phyloP scores from a whole-genome alignment of 148 eudicot genomes.

The Euryodendron excelsum region DNA sequence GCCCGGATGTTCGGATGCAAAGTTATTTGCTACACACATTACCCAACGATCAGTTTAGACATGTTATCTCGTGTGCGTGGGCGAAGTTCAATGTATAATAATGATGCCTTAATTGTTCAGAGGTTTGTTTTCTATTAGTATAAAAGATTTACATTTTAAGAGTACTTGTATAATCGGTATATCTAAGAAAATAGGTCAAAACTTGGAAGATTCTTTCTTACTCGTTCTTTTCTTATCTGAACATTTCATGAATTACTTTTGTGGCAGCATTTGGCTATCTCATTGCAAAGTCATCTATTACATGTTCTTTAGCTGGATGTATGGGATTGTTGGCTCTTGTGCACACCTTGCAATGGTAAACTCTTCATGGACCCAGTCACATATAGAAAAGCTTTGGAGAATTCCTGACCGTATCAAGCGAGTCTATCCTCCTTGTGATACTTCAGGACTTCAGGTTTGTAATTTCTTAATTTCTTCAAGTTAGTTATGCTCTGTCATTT shows the following conservation, averaged over 20 bases:
- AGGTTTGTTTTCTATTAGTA: constrained; percentile 50
- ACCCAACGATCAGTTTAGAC: constrained; percentile 95
- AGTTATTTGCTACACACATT: constrained; percentile 92
- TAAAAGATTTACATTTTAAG: background rate
- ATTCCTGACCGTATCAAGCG: constrained; percentile 62
- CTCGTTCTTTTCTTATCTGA: constrained; percentile 9
- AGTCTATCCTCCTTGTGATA: constrained; percentile 98
- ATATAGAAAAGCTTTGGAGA: constrained; percentile 86
- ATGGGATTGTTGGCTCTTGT: constrained; percentile 86
- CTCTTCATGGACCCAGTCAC: constrained; percentile 92
- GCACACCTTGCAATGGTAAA: constrained; percentile 93
- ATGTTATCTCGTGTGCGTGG: constrained; percentile 85
- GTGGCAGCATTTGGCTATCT: constrained; percentile 73
- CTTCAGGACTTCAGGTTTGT: constrained; percentile 87
- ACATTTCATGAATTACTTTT: constrained; percentile 11
- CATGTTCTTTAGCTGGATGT: constrained; percentile 80
- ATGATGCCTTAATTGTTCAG: constrained; percentile 64
- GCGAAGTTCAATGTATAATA: constrained; percentile 84
- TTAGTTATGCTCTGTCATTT: background rate
- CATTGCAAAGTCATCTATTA: constrained; percentile 79
- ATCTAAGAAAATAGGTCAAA: background rate
- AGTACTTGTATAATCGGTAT: background rate
- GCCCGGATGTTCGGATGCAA: constrained; percentile 91
- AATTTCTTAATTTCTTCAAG: background rate
- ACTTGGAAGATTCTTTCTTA: too few species aligned